Evolutionary conservation across 169 alveolate genomes (phyloP).

Genomic region (Amoebophrya sp.): DNA sequence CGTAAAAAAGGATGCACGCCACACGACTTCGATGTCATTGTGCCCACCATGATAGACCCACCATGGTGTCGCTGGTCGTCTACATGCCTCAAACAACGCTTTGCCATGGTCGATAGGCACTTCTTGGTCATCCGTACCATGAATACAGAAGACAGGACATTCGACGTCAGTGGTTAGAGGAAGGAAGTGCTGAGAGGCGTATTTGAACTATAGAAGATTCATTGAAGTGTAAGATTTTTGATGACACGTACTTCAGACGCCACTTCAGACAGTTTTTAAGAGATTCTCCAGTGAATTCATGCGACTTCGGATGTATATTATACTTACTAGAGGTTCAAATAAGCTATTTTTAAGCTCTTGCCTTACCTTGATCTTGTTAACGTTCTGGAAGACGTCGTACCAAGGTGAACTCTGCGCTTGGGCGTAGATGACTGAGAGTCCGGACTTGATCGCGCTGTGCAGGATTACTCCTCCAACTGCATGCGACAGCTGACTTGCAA

Average conservation of each 20-base stretch:
- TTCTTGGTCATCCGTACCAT: background rate
- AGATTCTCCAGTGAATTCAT: too few relatives aligned
- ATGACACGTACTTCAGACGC: too few relatives aligned
- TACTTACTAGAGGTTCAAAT: too few relatives aligned
- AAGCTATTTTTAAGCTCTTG: too few relatives aligned
- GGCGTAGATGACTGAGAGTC: background rate
- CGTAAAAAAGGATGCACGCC: background rate
- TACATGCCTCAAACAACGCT: background rate
- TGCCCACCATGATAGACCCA: background rate
- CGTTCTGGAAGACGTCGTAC: background rate
- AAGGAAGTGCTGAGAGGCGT: too few relatives aligned
- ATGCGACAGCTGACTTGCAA: background rate
- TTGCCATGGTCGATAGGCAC: background rate
- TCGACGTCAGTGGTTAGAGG: too few relatives aligned
- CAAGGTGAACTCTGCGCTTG: background rate
- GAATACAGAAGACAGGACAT: background rate
- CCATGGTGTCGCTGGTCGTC: background rate
- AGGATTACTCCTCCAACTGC: background rate
- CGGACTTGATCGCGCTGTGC: background rate
- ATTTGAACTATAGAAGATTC: too few relatives aligned
- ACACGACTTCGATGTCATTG: background rate
- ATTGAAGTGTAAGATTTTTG: too few relatives aligned
- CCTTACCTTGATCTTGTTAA: background rate
- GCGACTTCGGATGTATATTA: too few relatives aligned
- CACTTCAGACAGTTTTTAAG: too few relatives aligned